A percentile compares a stretch with the other conserved stretches of the same genome.
Conservation (phyloP, 331 rosid species). For the Acacia concinna region DNA sequence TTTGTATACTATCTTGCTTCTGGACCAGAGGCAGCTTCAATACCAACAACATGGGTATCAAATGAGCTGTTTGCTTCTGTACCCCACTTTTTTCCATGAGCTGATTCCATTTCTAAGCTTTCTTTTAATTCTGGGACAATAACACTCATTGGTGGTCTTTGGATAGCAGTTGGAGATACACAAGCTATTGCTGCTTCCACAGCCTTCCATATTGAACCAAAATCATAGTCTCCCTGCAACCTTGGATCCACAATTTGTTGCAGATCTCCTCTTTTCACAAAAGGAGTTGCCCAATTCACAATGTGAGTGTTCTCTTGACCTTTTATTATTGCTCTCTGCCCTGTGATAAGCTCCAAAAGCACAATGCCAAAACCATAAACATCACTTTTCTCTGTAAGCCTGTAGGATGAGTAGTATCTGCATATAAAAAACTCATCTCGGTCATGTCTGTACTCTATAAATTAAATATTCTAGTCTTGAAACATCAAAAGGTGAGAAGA, state of each 20-base stretch:
- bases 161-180: conserved; percentile 37
- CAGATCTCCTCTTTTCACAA: conserved; percentile 41
- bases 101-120: conserved; percentile 30
- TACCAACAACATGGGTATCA: conserved; percentile 4
- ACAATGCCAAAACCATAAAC: conserved; percentile 59
- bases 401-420: conserved; percentile 43
- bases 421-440: not conserved
- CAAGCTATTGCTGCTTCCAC: conserved; percentile 50
- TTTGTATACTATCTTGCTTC: conserved; percentile 30
- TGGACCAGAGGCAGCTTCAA: conserved; percentile 24
- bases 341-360: conserved; percentile 51
- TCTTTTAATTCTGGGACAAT: conserved; percentile 41
- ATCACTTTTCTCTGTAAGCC: conserved; percentile 56
- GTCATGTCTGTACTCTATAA: not conserved
- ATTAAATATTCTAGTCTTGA: not conserved
- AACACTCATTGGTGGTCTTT: conserved; percentile 45
- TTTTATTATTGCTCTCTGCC: conserved; percentile 36
- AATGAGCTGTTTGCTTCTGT: not conserved
- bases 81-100: not conserved
- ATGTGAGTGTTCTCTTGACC: conserved; percentile 38
- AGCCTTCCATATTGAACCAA: conserved; percentile 43
- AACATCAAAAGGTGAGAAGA: not conserved
- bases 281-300: conserved; percentile 40
- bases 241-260: conserved; percentile 38
- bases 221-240: conserved; percentile 28